These are phyloP conservation scores for Platanthera zijinensis DNA, from an alignment of 106 monocot genomes.

Conservation along the genomic window DNA sequence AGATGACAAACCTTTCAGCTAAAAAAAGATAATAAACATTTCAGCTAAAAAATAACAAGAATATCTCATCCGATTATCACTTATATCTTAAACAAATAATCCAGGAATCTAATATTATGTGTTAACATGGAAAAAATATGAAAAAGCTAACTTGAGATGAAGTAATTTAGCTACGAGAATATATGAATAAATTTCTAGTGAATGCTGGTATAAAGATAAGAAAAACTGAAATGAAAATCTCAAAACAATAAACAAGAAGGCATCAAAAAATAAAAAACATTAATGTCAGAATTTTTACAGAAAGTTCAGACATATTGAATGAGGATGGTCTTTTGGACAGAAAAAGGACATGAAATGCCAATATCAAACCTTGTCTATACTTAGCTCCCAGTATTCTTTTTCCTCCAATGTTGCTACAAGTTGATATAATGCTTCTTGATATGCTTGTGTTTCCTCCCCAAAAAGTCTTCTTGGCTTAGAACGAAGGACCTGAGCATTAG, in stretches of 20 bases:
- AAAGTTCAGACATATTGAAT: neutral
- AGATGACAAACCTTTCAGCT: neutral
- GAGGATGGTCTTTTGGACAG: neutral
- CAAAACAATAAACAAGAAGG: neutral
- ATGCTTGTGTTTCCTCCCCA: conserved; percentile 40
- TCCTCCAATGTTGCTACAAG: conserved; percentile 58
- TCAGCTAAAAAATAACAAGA: neutral
- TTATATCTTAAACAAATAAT: neutral
- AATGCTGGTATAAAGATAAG: neutral
- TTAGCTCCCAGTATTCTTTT: conserved; percentile 90
- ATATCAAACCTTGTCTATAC: conserved; percentile 64
- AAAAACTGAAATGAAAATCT: neutral
- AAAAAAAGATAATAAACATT: neutral
- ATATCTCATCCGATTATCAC: neutral
- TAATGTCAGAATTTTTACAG: neutral
- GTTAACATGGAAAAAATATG: neutral
- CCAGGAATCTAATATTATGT: neutral
- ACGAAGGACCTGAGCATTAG: conserved; percentile 7
- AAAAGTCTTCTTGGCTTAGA: conserved; percentile 26
- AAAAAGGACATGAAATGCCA: conserved; percentile 1
- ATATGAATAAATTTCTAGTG: neutral
- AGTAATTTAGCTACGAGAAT: neutral
- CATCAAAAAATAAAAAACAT: neutral
- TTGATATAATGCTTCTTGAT: conserved; percentile 36
- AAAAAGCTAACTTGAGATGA: neutral